phyloP scores from a whole-genome alignment of 2,329 filamentous ascomycete species.

The Teratosphaeria nubilosa region DNA sequence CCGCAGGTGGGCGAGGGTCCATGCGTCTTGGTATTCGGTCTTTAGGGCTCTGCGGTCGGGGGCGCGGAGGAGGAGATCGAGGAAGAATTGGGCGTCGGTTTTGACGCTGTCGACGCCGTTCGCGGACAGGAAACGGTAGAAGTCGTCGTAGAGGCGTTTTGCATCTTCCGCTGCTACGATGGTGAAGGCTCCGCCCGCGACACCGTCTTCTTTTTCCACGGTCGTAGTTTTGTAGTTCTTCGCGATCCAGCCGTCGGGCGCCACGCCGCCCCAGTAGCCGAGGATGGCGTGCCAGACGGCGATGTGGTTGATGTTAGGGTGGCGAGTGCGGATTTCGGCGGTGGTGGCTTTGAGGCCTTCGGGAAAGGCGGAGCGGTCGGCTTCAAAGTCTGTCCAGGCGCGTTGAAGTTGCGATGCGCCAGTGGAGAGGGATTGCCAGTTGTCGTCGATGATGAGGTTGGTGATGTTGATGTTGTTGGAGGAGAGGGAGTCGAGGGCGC shows the following conservation, averaged over 20 bases:
- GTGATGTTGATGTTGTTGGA: constrained; percentile 64
- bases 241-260: constrained; percentile 62
- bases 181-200: constrained; percentile 57
- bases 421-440: constrained; percentile 73
- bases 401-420: constrained; percentile 43
- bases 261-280: constrained; percentile 87
- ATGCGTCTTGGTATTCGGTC: constrained; percentile 71
- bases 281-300: constrained; percentile 88
- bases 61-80: constrained; percentile 64
- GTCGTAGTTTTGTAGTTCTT: constrained; percentile 64
- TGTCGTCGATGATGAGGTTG: constrained; percentile 91
- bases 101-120: constrained; percentile 80
- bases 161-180: constrained; percentile 68
- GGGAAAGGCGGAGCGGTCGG: constrained; percentile 69
- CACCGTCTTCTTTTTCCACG: constrained; percentile 45
- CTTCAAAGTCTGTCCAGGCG: constrained; percentile 75
- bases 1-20: constrained; percentile 66
- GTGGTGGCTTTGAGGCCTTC: constrained; percentile 65
- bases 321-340: constrained; percentile 52
- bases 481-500: constrained; percentile 62
- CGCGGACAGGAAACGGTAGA: constrained; percentile 69
- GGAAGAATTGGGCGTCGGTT: constrained; percentile 82
- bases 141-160: constrained; percentile 72
- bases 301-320: constrained; percentile 68
- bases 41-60: constrained; percentile 62